These are phyloP conservation scores for Tephrocybe sp. DNA, from an alignment of 768 basidiomycete species.

Conservation along the genomic window DNA sequence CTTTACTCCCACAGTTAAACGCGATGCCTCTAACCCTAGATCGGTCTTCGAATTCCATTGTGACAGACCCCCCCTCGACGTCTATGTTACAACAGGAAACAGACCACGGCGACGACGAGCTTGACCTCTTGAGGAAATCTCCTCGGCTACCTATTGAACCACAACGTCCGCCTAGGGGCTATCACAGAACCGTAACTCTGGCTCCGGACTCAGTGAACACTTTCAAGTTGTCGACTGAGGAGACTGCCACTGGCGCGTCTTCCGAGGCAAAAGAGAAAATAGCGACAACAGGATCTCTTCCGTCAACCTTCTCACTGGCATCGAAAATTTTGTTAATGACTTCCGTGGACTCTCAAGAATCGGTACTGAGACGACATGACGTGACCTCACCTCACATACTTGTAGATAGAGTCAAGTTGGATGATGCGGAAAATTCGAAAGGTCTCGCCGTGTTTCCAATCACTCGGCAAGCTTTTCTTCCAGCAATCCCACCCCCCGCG, in stretches of 20 bases:
- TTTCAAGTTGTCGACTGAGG: too few relatives aligned
- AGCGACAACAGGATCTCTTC: too few relatives aligned
- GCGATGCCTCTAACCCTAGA: not conserved
- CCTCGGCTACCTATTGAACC: slow-evolving; percentile 18
- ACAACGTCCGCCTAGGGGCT: not conserved
- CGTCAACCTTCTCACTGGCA: too few relatives aligned
- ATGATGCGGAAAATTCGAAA: not conserved
- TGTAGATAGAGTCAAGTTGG: not conserved
- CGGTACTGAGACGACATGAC: too few relatives aligned
- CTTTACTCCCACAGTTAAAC: not conserved
- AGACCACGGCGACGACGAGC: slow-evolving; percentile 38
- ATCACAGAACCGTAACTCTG: too few relatives aligned
- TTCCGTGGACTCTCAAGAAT: too few relatives aligned
- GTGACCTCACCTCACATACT: too few relatives aligned
- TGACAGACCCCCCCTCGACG: not conserved
- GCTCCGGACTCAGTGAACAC: too few relatives aligned
- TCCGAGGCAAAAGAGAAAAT: too few relatives aligned
- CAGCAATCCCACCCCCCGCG: not conserved
- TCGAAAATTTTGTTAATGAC: too few relatives aligned
- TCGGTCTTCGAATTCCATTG: not conserved
- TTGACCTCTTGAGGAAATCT: slow-evolving; percentile 36
- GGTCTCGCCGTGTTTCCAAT: not conserved
- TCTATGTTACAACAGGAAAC: slow-evolving; percentile 12
- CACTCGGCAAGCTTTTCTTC: not conserved
- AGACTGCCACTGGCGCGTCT: too few relatives aligned